Evolutionary conservation across 202 grass and related monocot genomes (phyloP).

Genomic region (Saccharum hybrid): DNA sequence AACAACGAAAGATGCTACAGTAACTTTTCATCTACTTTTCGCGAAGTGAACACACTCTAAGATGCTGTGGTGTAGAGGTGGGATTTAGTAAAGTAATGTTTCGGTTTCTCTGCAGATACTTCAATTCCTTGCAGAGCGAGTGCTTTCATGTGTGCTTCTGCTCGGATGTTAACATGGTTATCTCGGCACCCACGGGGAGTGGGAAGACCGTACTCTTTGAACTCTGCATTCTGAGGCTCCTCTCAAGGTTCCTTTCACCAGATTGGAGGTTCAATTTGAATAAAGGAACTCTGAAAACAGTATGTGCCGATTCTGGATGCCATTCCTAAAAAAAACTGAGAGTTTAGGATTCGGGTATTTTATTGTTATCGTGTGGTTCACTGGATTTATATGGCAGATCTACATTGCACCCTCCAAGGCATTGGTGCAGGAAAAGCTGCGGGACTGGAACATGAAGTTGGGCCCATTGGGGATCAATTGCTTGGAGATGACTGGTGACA

Average conservation of each 20-base stretch:
- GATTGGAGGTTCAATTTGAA: conserved; percentile 73
- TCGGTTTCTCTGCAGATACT: conserved; percentile 68
- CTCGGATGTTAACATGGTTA: conserved; percentile 91
- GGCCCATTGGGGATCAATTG: conserved; percentile 70
- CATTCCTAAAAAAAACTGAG: conserved; percentile 10
- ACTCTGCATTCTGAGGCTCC: conserved; percentile 89
- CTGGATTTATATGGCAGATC: conserved; percentile 53
- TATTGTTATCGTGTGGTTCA: conserved; percentile 16
- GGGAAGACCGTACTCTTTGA: conserved; percentile 94
- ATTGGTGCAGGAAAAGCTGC: conserved; percentile 84
- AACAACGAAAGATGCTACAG: no score
- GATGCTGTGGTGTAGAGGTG: not conserved
- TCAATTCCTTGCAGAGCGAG: conserved; percentile 97
- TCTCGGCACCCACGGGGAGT: conserved; percentile 97
- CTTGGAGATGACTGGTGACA: conserved; percentile 97
- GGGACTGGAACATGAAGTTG: conserved; percentile 79
- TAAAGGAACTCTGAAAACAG: conserved; percentile 86
- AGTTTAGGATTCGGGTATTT: conserved; percentile 5
- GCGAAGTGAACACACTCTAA: no score
- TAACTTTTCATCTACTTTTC: no score
- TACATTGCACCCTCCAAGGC: conserved; percentile 96
- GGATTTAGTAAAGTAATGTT: not conserved
- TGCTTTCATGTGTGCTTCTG: conserved; percentile 78
- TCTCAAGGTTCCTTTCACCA: conserved; percentile 80
- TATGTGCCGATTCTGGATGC: conserved; percentile 49